Evolutionary conservation across 2,329 filamentous ascomycete genomes (phyloP), one percentile per base, ranked within the genome.

Genomic region (Sporothrix curviconia): DNA sequence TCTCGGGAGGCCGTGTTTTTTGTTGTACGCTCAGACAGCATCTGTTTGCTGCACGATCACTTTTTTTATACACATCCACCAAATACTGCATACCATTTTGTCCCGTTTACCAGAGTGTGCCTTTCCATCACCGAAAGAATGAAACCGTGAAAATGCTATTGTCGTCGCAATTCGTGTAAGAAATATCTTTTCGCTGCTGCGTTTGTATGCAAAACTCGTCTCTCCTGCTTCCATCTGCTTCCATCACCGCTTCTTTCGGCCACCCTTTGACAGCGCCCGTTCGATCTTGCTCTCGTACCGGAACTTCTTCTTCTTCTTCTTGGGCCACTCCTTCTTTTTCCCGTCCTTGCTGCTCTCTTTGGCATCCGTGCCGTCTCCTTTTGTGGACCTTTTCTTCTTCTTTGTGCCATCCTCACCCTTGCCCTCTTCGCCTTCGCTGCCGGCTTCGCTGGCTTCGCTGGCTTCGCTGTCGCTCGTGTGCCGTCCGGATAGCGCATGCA

Each of bases 281-380:
- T 96, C 92, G 32, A 84, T 74, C 74, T 95, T 96, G 61, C 81
- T 88, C 74, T 97, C 90, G 71, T 99, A 99, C 62, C 90, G 83
- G 69, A 97, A 97, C 73, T 92, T 90, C 73, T 87, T 86, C 77
- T 92, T 95, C 75, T 88, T 92, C 73, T 90, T 92, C 44, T 62
- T 60, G 52, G 60, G 56, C 60, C 59, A 79, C 61, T 78, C 76
- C 68, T 74, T 78, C 52, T 67, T 72, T 39, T 51, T 51, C 7
- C 44, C 30, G 62, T 12, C 69, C 72, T 28, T 69, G n/a, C 67
- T 64, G 32, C 69, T 65, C 7, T 66, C 66, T 36, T 65, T 39
- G 24, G 25, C 19, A 61, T 15, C 69, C 71, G 25, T 69, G n/a
- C 67, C 69, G n/a, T 68, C 68, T 28, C 65, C 65, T 42, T 65